Evolutionary conservation across 2,329 filamentous ascomycete species (phyloP).

Genomic region (Hypoxylon sp.): DNA sequence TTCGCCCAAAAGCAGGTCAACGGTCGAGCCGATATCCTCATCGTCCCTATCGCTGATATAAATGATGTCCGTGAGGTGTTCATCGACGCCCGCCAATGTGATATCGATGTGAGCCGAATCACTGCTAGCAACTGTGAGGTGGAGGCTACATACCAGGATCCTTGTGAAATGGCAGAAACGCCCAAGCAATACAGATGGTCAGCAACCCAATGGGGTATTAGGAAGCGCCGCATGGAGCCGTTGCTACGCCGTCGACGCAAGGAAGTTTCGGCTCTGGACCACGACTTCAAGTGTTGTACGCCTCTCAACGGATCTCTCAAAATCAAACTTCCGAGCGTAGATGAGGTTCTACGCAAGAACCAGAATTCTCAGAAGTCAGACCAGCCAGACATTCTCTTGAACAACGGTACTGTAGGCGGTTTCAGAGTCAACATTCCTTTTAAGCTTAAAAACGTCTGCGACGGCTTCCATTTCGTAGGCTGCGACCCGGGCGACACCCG

Average conservation of each 20-base stretch:
- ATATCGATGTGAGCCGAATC: conserved; percentile 67
- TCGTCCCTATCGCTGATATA: conserved; percentile 71
- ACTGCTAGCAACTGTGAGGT: conserved; percentile 63
- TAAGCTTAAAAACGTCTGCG: conserved; percentile 77
- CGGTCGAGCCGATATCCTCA: conserved; percentile 84
- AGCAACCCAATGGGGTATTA: conserved; percentile 81
- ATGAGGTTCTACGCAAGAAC: conserved; percentile 52
- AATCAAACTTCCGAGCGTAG: conserved; percentile 56
- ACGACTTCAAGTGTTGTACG: conserved; percentile 68
- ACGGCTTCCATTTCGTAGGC: conserved; percentile 93
- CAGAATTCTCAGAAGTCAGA: conserved; percentile 55
- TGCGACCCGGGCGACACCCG: conserved; percentile 82
- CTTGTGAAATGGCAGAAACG: conserved; percentile 74
- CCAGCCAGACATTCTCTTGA: conserved; percentile 54
- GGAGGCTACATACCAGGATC: conserved; percentile 69
- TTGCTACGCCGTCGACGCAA: conserved; percentile 64
- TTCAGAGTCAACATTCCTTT: conserved; percentile 78
- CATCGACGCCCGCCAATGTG: conserved; percentile 73
- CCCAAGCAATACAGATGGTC: conserved; percentile 72
- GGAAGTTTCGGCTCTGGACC: conserved; percentile 68
- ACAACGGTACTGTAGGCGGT: conserved; percentile 57
- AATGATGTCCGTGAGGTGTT: conserved; percentile 69
- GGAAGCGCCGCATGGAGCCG: conserved; percentile 74
- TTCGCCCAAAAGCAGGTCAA: conserved; percentile 80
- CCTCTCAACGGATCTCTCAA: conserved; percentile 67